Evolutionary conservation across 345 rosid genomes (phyloP).

Genomic region (Brassica incana): DNA sequence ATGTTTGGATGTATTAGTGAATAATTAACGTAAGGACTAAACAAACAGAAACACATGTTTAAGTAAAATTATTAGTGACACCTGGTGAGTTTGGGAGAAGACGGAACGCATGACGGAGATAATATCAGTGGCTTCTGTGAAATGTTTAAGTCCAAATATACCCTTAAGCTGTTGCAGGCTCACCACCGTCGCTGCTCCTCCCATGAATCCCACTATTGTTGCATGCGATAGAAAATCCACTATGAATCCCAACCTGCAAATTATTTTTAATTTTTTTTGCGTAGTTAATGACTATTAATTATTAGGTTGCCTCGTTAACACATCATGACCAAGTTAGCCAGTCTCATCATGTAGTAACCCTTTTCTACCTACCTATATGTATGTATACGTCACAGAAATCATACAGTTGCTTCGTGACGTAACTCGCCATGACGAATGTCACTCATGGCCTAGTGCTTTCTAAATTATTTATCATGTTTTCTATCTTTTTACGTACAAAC

Average conservation of each 20-base stretch:
- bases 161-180: constrained; percentile 93
- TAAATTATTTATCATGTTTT: background rate
- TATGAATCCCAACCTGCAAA: constrained; percentile 77
- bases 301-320: constrained; percentile 7
- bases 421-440: background rate
- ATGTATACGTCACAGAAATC: constrained; percentile 2
- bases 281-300: background rate
- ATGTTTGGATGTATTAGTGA: constrained; percentile 19
- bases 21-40: constrained; percentile 28
- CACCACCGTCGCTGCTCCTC: constrained; percentile 98
- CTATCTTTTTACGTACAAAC: background rate
- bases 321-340: constrained; percentile 2
- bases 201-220: constrained; percentile 97
- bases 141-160: constrained; percentile 72
- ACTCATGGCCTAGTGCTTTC: background rate
- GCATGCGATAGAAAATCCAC: constrained; percentile 98
- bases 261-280: background rate
- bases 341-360: background rate
- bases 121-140: constrained; percentile 80
- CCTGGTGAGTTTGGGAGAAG: constrained; percentile 74
- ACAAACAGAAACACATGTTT: constrained; percentile 22
- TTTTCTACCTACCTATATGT: background rate
- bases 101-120: constrained; percentile 81
- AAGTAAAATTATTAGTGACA: constrained; percentile 19
- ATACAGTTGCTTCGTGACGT: background rate